Evolutionary conservation across 192 early-diverging fungal genomes (phyloP).

Genomic region (Pilaira anomala): DNA sequence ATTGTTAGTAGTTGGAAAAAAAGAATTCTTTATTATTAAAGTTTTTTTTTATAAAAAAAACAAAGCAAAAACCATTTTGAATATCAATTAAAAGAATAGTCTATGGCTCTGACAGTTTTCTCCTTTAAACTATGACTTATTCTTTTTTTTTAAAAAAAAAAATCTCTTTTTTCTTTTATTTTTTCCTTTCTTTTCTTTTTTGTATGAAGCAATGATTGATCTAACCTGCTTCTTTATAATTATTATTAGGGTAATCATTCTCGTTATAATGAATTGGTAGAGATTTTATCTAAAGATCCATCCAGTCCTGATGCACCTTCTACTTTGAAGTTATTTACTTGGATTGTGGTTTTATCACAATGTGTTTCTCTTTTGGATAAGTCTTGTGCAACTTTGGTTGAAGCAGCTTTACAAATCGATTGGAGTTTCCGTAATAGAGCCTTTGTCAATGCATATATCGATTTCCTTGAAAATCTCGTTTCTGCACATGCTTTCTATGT

Average conservation of each 20-base stretch:
- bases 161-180: background rate
- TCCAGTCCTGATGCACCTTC: slow-evolving; percentile 16
- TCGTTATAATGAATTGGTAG: slow-evolving; percentile 33
- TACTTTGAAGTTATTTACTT: slow-evolving; percentile 34
- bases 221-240: background rate
- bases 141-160: background rate
- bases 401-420: slow-evolving; percentile 57
- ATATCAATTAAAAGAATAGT: background rate
- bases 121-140: slow-evolving; percentile 3
- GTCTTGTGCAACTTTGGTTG: slow-evolving; percentile 49
- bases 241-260: slow-evolving; percentile 26
- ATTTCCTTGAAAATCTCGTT: slow-evolving; percentile 70
- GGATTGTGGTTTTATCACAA: slow-evolving; percentile 46
- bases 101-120: background rate
- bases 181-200: background rate
- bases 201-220: background rate
- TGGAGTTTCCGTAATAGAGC: slow-evolving; percentile 51
- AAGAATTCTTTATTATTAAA: background rate
- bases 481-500: slow-evolving; percentile 71
- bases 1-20: slow-evolving; percentile 11
- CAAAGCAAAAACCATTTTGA: background rate
- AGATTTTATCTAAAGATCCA: slow-evolving; percentile 22
- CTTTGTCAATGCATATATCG: slow-evolving; percentile 56
- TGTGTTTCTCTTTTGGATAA: slow-evolving; percentile 44
- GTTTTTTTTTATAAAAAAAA: slow-evolving; percentile 2